A percentile compares a stretch with the other conserved stretches of the same genome.
These are phyloP conservation scores for Anisodus acutangulus DNA, from an alignment of 257 asterid genomes.

Conservation along the genomic window DNA sequence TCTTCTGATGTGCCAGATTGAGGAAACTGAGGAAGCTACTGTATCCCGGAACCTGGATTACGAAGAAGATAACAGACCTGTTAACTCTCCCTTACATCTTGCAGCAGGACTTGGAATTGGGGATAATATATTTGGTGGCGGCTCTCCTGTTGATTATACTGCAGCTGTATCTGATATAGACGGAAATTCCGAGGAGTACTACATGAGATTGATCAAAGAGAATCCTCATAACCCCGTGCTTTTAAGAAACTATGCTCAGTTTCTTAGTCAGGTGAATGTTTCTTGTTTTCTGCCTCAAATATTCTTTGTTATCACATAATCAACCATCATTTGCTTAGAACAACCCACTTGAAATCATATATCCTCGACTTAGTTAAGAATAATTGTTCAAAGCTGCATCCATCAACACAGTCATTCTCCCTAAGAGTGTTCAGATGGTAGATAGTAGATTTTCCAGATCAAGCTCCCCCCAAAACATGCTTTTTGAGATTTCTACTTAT, in stretches of 20 bases:
- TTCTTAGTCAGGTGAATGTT: slow-evolving; percentile 60
- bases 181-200: slow-evolving; percentile 49
- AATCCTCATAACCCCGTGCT: slow-evolving; percentile 61
- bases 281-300: slow-evolving; percentile 8
- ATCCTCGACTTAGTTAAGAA: not conserved
- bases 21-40: slow-evolving; percentile 35
- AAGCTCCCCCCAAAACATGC: not conserved
- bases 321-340: not conserved
- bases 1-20: slow-evolving; percentile 46
- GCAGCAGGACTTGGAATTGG: slow-evolving; percentile 75
- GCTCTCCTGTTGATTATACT: slow-evolving; percentile 25
- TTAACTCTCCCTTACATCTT: slow-evolving; percentile 74
- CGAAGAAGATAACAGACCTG: slow-evolving; percentile 52
- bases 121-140: slow-evolving; percentile 36
- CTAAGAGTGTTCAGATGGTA: not conserved
- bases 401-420: not conserved
- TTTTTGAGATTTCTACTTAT: not conserved
- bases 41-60: slow-evolving; percentile 34
- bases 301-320: not conserved
- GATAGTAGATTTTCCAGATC: not conserved
- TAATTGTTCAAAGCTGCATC: not conserved
- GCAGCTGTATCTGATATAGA: slow-evolving; percentile 36
- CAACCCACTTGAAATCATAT: not conserved
- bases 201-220: slow-evolving; percentile 64
- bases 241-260: slow-evolving; percentile 60